Percentiles rank a stretch among this genome's conserved stretches.
These are phyloP conservation scores for Salix suchowensis DNA, from an alignment of 345 rosid genomes.

Conservation along the genomic window DNA sequence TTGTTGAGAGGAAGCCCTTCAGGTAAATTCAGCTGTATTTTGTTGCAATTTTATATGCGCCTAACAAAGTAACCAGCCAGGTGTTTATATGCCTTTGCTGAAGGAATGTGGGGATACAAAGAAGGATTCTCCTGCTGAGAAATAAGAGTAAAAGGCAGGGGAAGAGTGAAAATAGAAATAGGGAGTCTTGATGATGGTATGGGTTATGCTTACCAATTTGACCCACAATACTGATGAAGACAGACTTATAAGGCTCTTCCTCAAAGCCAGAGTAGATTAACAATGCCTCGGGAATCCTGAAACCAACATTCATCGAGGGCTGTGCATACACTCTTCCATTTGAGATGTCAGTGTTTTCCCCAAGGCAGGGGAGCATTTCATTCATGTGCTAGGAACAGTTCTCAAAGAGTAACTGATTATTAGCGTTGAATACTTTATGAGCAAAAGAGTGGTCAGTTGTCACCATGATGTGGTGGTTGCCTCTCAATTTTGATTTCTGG, in stretches of 20 bases:
- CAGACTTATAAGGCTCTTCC: neutral
- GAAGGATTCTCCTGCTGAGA: neutral
- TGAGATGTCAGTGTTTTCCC: neutral
- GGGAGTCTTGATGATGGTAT: neutral
- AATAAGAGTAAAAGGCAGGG: neutral
- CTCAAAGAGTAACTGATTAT: neutral
- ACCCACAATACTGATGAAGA: neutral
- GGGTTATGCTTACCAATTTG: neutral
- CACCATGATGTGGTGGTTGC: neutral
- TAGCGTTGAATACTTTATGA: neutral
- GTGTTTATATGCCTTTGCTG: neutral
- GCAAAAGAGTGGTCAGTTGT: neutral
- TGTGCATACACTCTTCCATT: neutral
- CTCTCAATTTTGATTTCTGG: neutral
- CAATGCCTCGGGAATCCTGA: neutral
- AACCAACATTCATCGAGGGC: neutral
- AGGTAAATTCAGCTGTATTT: conserved; percentile 39
- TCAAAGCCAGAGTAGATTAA: neutral
- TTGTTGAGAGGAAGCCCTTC: conserved; percentile 74
- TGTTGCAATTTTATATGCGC: neutral
- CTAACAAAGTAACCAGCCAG: neutral
- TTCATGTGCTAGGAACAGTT: neutral
- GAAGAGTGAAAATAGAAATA: neutral
- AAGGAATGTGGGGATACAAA: neutral
- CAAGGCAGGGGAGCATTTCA: neutral